Evolutionary conservation across 2,329 filamentous ascomycete genomes (phyloP).

Genomic region (Fusarium illudens): DNA sequence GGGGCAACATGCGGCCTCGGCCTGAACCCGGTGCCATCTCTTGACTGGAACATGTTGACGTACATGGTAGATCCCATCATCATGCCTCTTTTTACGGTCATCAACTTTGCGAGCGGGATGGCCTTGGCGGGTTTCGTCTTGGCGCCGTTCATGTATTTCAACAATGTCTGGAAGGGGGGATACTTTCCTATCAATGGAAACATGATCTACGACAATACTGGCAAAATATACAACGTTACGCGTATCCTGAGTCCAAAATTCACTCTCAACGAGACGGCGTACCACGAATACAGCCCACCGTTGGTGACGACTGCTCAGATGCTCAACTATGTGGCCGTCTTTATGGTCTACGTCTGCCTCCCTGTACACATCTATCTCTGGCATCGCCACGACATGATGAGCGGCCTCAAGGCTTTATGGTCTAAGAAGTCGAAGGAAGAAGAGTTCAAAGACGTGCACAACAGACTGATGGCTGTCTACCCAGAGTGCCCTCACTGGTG

Average conservation of each 20-base stretch:
- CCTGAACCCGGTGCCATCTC: conserved; percentile 49
- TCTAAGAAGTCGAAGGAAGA: conserved; percentile 47
- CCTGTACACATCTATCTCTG: conserved; percentile 45
- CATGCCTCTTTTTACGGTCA: conserved; percentile 42
- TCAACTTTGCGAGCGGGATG: conserved; percentile 44
- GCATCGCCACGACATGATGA: conserved; percentile 43
- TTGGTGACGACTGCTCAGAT: conserved; percentile 57
- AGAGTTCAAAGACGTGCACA: conserved; percentile 47
- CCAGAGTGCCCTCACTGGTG: conserved; percentile 62
- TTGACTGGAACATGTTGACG: conserved; percentile 52
- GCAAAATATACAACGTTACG: conserved; percentile 58
- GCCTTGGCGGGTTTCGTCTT: conserved; percentile 63
- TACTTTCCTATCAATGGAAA: conserved; percentile 65
- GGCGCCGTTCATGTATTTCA: conserved; percentile 58
- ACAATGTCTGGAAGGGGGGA: conserved; percentile 57
- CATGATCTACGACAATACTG: conserved; percentile 65
- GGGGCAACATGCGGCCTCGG: conserved; percentile 51
- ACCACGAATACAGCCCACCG: conserved; percentile 61
- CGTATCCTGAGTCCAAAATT: conserved; percentile 59
- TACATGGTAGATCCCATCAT: conserved; percentile 44
- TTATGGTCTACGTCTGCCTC: conserved; percentile 43
- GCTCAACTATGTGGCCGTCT: conserved; percentile 45
- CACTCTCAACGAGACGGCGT: conserved; percentile 61
- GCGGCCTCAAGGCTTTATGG: conserved; percentile 41
- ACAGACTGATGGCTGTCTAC: conserved; percentile 45